These are phyloP conservation scores for Neurospora pannonica DNA, from an alignment of 495 filamentous ascomycete genomes.

Conservation along the genomic window DNA sequence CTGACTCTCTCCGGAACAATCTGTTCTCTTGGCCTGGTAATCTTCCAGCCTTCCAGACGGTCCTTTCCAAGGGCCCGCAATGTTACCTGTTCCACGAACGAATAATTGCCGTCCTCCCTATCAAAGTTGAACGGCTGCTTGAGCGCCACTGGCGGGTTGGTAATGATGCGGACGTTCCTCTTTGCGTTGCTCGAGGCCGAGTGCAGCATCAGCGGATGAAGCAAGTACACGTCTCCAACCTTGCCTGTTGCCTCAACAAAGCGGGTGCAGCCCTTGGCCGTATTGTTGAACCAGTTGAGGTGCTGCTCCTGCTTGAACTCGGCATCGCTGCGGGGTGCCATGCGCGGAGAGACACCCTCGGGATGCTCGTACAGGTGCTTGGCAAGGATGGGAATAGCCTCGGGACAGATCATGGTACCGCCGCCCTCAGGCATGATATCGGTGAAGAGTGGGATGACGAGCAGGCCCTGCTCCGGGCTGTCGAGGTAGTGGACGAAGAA, in stretches of 20 bases:
- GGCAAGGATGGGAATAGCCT: constrained; percentile 49
- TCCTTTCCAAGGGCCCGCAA: constrained; percentile 49
- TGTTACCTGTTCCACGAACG: constrained; percentile 60
- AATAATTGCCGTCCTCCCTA: constrained; percentile 50
- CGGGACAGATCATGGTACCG: constrained; percentile 57
- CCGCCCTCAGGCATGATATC: constrained; percentile 54
- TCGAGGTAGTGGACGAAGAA: constrained; percentile 72
- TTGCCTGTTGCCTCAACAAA: constrained; percentile 60
- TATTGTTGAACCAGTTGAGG: constrained; percentile 44
- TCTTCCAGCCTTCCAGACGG: constrained; percentile 52
- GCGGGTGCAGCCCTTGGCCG: constrained; percentile 34
- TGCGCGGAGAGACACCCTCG: constrained; percentile 57
- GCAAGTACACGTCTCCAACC: constrained; percentile 56
- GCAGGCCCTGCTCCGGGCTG: constrained; percentile 59
- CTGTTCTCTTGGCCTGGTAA: constrained; percentile 40
- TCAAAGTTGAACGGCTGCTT: constrained; percentile 57
- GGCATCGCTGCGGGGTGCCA: constrained; percentile 44
- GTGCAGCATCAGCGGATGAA: constrained; percentile 70
- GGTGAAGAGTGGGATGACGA: constrained; percentile 62
- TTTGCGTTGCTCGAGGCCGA: constrained; percentile 51
- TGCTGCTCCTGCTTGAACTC: constrained; percentile 31
- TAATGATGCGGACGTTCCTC: constrained; percentile 55
- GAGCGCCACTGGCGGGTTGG: constrained; percentile 58
- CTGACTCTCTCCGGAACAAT: constrained; percentile 32
- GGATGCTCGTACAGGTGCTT: constrained; percentile 54